phyloP scores from a whole-genome alignment of 208 protist species.

The Acanthamoeba lenticulata region DNA sequence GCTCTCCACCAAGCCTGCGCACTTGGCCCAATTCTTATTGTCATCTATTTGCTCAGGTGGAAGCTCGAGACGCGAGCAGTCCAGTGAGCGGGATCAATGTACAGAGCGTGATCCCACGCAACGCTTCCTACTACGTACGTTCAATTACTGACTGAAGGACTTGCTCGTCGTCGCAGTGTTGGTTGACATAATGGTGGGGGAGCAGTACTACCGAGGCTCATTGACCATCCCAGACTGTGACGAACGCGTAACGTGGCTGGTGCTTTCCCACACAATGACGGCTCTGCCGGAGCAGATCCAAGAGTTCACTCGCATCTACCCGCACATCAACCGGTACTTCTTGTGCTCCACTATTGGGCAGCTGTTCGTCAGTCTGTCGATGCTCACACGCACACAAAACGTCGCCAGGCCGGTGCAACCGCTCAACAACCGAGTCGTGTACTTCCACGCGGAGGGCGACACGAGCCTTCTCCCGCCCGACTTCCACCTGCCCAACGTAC shows the following conservation, averaged over 20 bases:
- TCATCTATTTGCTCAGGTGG: background rate
- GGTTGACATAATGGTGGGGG: background rate
- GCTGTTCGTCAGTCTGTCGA: too few species aligned
- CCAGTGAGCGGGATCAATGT: background rate
- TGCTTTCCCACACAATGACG: slow-evolving; percentile 6
- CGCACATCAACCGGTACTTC: background rate
- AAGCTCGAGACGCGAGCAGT: background rate
- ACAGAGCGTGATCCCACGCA: background rate
- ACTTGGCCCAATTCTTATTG: background rate
- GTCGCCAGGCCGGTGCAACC: background rate
- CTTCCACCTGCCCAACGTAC: background rate
- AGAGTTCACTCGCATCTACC: background rate
- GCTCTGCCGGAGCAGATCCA: background rate
- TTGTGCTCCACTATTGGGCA: background rate
- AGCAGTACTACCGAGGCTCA: background rate
- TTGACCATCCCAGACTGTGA: slow-evolving; percentile 6
- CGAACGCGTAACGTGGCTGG: background rate
- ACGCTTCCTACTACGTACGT: slow-evolving; percentile 3
- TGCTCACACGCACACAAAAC: background rate
- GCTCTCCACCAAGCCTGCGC: background rate
- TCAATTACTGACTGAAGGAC: background rate
- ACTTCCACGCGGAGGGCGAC: background rate
- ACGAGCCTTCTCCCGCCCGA: background rate
- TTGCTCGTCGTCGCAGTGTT: background rate
- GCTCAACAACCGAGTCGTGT: background rate